Conservation (phyloP, 1,284 basidiomycete genomes). For the Cronartium ribicola region DNA sequence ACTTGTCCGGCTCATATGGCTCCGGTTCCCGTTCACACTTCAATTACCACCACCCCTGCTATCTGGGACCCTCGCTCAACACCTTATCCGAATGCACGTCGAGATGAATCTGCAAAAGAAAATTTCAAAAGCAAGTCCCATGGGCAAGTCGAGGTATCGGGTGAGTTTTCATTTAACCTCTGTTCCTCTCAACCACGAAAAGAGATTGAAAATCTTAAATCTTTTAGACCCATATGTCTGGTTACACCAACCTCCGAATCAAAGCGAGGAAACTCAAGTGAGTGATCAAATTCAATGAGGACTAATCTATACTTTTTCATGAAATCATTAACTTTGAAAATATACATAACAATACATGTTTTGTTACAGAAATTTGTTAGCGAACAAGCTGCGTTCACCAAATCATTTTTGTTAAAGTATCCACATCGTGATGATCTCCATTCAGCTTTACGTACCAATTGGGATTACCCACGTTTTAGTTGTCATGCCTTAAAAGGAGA, state of each 20-base stretch:
- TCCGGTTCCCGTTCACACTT: neutral
- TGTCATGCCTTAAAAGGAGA: conserved; percentile 58
- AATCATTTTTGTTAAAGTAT: conserved; percentile 62
- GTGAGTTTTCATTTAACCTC: too few species aligned
- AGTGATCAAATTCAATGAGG: conserved; percentile 43
- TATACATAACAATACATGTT: neutral
- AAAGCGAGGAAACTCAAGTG: conserved; percentile 27
- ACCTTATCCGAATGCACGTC: conserved; percentile 62
- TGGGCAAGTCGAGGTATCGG: conserved; percentile 59
- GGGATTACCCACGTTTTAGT: conserved; percentile 65
- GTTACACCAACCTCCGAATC: conserved; percentile 57
- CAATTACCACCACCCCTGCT: conserved; percentile 47
- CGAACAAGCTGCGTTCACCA: conserved; percentile 63
- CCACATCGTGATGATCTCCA: conserved; percentile 61
- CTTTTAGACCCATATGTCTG: conserved; percentile 66
- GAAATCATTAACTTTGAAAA: neutral
- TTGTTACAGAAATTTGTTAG: conserved; percentile 57
- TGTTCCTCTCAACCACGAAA: too few species aligned
- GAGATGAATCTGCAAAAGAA: conserved; percentile 57
- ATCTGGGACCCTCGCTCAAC: conserved; percentile 26
- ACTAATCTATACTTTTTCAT: conserved; percentile 46
- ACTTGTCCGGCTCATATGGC: neutral
- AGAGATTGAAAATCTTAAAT: too few species aligned
- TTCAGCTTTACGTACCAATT: conserved; percentile 61
- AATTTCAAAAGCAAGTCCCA: conserved; percentile 63